A percentile compares a stretch with the other conserved stretches of the same genome.
Evolutionary conservation across 208 protist genomes (phyloP).

Genomic region (Strigomonas galati): DNA sequence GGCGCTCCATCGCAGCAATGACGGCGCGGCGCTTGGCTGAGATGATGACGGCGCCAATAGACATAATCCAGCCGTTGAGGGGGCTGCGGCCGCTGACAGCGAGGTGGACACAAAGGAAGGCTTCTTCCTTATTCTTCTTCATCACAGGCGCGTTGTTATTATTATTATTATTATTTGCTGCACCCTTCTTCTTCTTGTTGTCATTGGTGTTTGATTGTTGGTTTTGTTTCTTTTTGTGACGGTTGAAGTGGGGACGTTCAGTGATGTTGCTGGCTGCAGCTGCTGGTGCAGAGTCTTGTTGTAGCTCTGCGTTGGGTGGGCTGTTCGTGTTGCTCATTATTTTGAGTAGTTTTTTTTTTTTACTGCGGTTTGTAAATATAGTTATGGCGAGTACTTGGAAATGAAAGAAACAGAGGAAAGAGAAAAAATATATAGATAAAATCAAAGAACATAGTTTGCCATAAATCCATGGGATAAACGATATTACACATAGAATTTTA

Average conservation of each 20-base stretch:
- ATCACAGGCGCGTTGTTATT: background rate
- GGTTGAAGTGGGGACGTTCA: background rate
- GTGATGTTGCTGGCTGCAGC: background rate
- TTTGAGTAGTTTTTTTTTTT: background rate
- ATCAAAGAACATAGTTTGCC: too few relatives aligned
- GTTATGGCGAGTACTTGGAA: background rate
- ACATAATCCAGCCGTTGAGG: slow-evolving; percentile 25
- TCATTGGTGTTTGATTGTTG: background rate
- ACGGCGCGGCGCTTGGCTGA: slow-evolving; percentile 8
- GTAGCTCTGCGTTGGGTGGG: too few relatives aligned
- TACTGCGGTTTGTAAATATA: background rate
- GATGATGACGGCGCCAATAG: slow-evolving; percentile 18
- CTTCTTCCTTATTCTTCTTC: slow-evolving; percentile 21
- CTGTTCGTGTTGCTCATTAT: too few relatives aligned
- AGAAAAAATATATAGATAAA: background rate
- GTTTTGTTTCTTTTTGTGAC: slow-evolving; percentile 11
- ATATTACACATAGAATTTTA: too few relatives aligned
- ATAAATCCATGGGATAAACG: too few relatives aligned
- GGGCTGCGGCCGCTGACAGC: slow-evolving; percentile 20
- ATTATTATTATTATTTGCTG: slow-evolving; percentile 1
- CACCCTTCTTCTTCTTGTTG: background rate
- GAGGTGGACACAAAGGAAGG: slow-evolving; percentile 20
- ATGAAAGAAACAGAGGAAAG: background rate
- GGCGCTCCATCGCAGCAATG: slow-evolving; percentile 22
- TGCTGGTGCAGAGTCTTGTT: too few relatives aligned